phyloP scores from a whole-genome alignment of 345 rosid genomes.

The Arabidopsis arenosa region DNA sequence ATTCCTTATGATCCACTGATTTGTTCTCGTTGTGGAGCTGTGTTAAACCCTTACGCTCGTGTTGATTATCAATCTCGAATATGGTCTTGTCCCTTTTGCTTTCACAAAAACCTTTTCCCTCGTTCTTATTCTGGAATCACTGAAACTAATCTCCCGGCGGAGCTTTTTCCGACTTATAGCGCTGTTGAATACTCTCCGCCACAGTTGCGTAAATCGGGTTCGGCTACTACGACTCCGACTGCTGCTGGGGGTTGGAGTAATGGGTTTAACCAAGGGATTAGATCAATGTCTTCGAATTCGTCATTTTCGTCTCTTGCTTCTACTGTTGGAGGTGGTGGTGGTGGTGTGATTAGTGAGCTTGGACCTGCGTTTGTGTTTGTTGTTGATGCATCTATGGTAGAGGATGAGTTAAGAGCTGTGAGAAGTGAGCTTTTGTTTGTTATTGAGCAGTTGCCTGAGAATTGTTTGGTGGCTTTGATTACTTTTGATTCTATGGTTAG shows the following conservation, averaged over 20 bases:
- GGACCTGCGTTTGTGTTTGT: slow-evolving; percentile 94
- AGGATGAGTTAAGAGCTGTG: slow-evolving; percentile 74
- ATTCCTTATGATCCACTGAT: slow-evolving; percentile 83
- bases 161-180: slow-evolving; percentile 93
- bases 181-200: slow-evolving; percentile 68
- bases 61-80: slow-evolving; percentile 85
- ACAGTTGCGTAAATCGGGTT: slow-evolving; percentile 27
- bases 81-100: slow-evolving; percentile 92
- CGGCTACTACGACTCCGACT: slow-evolving; percentile 2
- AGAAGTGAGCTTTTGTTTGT: slow-evolving; percentile 74
- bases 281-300: slow-evolving; percentile 55
- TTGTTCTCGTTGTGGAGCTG: slow-evolving; percentile 74
- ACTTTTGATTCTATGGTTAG: slow-evolving; percentile 86
- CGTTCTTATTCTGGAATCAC: slow-evolving; percentile 74
- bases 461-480: slow-evolving; percentile 68
- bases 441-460: slow-evolving; percentile 84
- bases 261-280: slow-evolving; percentile 38
- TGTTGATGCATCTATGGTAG: slow-evolving; percentile 70
- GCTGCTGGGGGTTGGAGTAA: slow-evolving; percentile 28
- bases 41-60: slow-evolving; percentile 88
- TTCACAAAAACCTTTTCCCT: slow-evolving; percentile 68
- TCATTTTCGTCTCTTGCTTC: slow-evolving; percentile 57
- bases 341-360: slow-evolving; percentile 34
- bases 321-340: slow-evolving; percentile 33
- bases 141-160: slow-evolving; percentile 90